phyloP scores from a whole-genome alignment of 306 rosid species.

The Cicer pinnatifidum region DNA sequence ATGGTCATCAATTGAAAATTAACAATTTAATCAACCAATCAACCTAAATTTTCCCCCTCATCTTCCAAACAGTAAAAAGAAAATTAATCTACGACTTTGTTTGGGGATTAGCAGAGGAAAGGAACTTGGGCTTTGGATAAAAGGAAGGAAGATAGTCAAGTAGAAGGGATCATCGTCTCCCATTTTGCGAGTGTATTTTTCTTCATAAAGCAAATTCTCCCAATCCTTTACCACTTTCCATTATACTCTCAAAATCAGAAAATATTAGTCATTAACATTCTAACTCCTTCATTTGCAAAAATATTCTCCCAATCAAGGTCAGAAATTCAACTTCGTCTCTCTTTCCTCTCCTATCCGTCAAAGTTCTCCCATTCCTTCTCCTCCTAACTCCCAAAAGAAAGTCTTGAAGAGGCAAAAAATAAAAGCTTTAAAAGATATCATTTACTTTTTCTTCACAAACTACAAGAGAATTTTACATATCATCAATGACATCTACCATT shows the following conservation, averaged over 20 bases:
- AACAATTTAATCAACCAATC: constrained; percentile 16
- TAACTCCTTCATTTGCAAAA: background rate
- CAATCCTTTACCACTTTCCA: background rate
- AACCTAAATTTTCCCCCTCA: background rate
- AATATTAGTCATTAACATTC: background rate
- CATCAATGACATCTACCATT: background rate
- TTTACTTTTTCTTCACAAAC: background rate
- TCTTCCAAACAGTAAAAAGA: background rate
- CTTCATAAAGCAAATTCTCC: too few species aligned
- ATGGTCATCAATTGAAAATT: constrained; percentile 15
- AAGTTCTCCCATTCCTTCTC: too few species aligned
- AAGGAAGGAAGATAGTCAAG: too few species aligned
- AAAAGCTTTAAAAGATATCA: background rate
- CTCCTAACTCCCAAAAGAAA: too few species aligned
- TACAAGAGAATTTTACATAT: background rate
- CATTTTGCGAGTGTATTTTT: too few species aligned
- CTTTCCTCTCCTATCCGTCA: background rate
- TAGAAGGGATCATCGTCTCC: too few species aligned
- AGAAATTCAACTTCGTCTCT: background rate
- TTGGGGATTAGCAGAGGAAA: background rate
- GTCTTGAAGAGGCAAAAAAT: background rate
- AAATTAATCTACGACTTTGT: background rate
- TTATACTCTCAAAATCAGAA: background rate
- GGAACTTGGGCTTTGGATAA: too few species aligned
- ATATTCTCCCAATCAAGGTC: background rate